A percentile compares a stretch with the other conserved stretches of the same genome.
These are phyloP conservation scores for Thielaviopsis ethacetica DNA, from an alignment of 2,329 filamentous ascomycete genomes.

Conservation along the genomic window DNA sequence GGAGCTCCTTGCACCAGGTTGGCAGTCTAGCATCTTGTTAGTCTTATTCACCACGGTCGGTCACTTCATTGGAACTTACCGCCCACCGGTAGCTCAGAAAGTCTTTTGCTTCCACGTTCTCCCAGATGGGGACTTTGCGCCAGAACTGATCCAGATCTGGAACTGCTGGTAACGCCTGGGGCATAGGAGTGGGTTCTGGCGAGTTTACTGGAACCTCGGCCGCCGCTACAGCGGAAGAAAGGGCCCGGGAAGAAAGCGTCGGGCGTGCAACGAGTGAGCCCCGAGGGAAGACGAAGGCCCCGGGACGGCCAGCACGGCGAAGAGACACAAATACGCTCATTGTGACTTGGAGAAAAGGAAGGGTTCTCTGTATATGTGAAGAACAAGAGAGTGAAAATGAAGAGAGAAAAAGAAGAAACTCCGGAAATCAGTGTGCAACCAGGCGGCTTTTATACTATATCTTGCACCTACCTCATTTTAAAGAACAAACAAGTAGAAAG, in stretches of 20 bases:
- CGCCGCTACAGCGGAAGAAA: neutral
- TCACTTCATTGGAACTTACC: conserved; percentile 24
- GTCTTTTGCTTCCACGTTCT: conserved; percentile 27
- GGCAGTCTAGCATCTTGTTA: conserved; percentile 20
- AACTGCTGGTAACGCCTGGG: neutral
- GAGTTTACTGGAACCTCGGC: neutral
- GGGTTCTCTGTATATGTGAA: too few species aligned
- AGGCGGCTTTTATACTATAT: too few species aligned
- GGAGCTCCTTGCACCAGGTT: conserved; percentile 32
- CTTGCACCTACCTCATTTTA: too few species aligned
- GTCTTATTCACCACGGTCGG: neutral
- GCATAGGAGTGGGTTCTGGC: neutral
- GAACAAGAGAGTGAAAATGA: too few species aligned
- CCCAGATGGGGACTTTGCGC: conserved; percentile 33
- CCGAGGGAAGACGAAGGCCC: too few species aligned
- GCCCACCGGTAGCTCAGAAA: conserved; percentile 40
- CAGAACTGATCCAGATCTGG: conserved; percentile 27
- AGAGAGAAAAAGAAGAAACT: too few species aligned
- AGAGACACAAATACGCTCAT: too few species aligned
- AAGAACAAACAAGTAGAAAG: too few species aligned
- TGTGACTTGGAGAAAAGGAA: too few species aligned
- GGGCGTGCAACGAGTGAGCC: too few species aligned
- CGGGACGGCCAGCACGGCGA: too few species aligned
- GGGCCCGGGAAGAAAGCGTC: neutral
- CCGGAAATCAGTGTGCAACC: too few species aligned